A percentile compares a stretch with the other conserved stretches of the same genome.
Conservation (phyloP, 2,329 filamentous ascomycete species). For the Aspergillus hortae region DNA sequence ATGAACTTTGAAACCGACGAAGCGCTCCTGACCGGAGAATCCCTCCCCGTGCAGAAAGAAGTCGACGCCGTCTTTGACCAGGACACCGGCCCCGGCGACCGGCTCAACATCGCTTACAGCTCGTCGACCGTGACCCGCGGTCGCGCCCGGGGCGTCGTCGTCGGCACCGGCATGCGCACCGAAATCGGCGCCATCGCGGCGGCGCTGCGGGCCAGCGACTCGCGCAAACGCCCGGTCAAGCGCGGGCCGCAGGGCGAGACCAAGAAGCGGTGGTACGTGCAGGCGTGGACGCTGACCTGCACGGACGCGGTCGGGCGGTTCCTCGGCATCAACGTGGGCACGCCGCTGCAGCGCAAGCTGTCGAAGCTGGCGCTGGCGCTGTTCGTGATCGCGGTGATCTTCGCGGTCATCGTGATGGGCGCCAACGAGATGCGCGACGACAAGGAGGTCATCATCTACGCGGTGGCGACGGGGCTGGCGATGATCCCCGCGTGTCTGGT, state of each 20-base stretch:
- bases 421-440: constrained; percentile 57
- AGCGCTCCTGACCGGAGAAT: constrained; percentile 61
- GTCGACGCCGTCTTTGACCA: constrained; percentile 41
- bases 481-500: constrained; percentile 64
- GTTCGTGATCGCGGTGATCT: constrained; percentile 64
- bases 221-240: constrained; percentile 50
- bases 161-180: constrained; percentile 60
- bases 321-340: constrained; percentile 65
- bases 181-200: constrained; percentile 64
- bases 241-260: constrained; percentile 48
- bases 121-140: constrained; percentile 61
- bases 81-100: constrained; percentile 57
- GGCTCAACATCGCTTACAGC: constrained; percentile 60
- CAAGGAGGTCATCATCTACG: constrained; percentile 63
- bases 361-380: constrained; percentile 65
- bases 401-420: constrained; percentile 65
- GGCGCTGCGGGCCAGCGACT: constrained; percentile 59
- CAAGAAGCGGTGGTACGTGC: constrained; percentile 52
- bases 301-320: constrained; percentile 60
- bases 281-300: constrained; percentile 51
- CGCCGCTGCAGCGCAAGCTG: constrained; percentile 65
- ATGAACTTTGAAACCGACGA: constrained; percentile 76
- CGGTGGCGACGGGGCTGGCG: constrained; percentile 56
- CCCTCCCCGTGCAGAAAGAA: constrained; percentile 57
- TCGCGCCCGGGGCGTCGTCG: constrained; percentile 56